Conservation (phyloP, 805 yeast genomes). For the Candida anglica region DNA sequence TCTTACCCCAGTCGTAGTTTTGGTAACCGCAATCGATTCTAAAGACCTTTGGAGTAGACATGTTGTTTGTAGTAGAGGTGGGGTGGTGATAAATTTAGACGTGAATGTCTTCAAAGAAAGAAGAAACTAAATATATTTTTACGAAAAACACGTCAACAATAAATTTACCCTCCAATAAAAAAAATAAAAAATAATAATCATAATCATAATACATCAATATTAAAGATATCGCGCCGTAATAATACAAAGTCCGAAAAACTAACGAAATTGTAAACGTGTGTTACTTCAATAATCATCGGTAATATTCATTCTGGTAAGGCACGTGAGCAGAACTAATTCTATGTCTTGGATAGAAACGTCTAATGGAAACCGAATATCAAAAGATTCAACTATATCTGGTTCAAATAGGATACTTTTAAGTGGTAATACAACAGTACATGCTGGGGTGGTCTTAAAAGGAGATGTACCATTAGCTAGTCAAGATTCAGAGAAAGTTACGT, state of each 20-base stretch:
- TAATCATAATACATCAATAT: too few relatives aligned
- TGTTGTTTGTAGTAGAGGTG: slow-evolving; percentile 8
- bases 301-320: too few relatives aligned
- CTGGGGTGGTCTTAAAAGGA: slow-evolving; percentile 30
- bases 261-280: too few relatives aligned
- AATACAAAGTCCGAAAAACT: too few relatives aligned
- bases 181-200: too few relatives aligned
- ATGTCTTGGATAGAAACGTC: slow-evolving; percentile 51
- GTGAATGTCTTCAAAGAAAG: not conserved
- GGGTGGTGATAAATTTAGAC: too few relatives aligned
- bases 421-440: slow-evolving; percentile 44
- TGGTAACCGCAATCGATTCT: slow-evolving; percentile 59
- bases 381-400: slow-evolving; percentile 38
- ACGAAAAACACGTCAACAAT: not conserved
- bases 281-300: too few relatives aligned
- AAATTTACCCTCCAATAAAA: too few relatives aligned
- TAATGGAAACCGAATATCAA: slow-evolving; percentile 48
- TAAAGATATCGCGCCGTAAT: too few relatives aligned
- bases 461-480: slow-evolving; percentile 17
- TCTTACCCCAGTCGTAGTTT: slow-evolving; percentile 84
- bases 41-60: slow-evolving; percentile 23
- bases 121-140: not conserved
- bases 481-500: slow-evolving; percentile 8
- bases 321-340: too few relatives aligned
- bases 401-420: slow-evolving; percentile 40